Evolutionary conservation across 2,329 filamentous ascomycete genomes (phyloP).

Genomic region (Tolypocladium cylindrosporum): DNA sequence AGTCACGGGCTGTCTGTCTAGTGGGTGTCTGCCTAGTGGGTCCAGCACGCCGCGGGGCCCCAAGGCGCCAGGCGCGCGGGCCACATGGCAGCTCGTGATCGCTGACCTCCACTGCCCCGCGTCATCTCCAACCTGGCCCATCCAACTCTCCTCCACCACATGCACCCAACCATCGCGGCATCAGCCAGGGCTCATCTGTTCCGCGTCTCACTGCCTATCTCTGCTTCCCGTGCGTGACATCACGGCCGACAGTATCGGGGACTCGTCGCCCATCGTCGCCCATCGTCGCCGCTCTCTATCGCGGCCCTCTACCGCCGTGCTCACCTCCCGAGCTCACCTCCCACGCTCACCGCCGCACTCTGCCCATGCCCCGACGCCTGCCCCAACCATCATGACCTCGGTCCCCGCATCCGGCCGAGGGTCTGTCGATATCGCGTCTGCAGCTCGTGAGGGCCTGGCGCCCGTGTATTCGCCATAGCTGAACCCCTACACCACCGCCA

Average conservation of each 20-base stretch:
- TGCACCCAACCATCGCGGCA: not conserved
- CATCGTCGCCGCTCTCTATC: not conserved
- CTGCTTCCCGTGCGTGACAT: not conserved
- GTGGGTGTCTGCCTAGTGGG: not conserved
- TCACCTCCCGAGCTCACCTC: not conserved
- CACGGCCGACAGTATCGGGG: not conserved
- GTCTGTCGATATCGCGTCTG: constrained; percentile 22
- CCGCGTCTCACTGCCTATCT: not conserved
- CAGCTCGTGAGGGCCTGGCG: constrained; percentile 4
- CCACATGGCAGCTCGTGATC: not conserved
- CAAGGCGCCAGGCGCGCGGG: not conserved
- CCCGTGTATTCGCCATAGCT: not conserved
- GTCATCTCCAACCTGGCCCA: not conserved
- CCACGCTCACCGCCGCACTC: not conserved
- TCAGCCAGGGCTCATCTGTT: not conserved
- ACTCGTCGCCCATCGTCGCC: not conserved
- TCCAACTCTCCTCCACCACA: not conserved
- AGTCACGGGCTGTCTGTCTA: not conserved
- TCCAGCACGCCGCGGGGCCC: not conserved
- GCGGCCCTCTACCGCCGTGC: not conserved
- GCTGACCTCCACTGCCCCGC: not conserved
- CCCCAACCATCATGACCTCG: constrained; percentile 2
- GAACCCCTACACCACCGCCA: constrained; percentile 24
- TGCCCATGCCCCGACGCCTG: not conserved
- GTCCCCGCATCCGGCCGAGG: constrained; percentile 23